Conservation (phyloP, 495 filamentous ascomycete species). For the Aspergillus conjunctus region DNA sequence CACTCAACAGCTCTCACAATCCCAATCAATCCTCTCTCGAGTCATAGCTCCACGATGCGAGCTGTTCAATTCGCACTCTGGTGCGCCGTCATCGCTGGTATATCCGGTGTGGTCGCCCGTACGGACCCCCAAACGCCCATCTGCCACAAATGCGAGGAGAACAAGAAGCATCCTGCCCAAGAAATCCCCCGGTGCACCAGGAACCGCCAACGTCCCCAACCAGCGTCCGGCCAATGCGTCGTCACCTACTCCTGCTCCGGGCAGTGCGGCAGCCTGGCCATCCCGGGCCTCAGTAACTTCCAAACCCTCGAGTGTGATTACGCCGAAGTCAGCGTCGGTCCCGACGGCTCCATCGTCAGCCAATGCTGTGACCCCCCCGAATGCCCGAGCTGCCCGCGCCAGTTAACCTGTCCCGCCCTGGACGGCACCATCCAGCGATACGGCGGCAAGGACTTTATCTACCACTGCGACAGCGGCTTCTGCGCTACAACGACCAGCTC, state of each 20-base stretch:
- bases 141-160: conserved; percentile 2
- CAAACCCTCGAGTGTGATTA: conserved; percentile 1
- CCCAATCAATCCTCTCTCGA: no score
- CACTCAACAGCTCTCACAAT: no score
- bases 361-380: conserved; percentile 8
- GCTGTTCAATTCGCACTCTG: not conserved
- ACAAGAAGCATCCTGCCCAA: not conserved
- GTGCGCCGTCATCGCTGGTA: not conserved
- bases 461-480: conserved; percentile 6
- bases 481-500: not conserved
- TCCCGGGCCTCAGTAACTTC: not conserved
- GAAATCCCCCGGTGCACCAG: conserved; percentile 1
- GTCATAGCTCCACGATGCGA: not conserved
- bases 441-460: conserved; percentile 5
- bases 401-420: not conserved
- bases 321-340: conserved; percentile 3
- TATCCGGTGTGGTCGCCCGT: not conserved
- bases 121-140: conserved; percentile 1
- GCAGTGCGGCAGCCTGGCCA: not conserved
- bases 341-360: not conserved
- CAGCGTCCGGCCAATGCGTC: not conserved
- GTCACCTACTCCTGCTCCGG: not conserved
- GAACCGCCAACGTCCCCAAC: not conserved
- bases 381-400: not conserved
- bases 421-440: not conserved